phyloP scores from a whole-genome alignment of 2,329 filamentous ascomycete genomes.

The Pestalotiopsis sp. region DNA sequence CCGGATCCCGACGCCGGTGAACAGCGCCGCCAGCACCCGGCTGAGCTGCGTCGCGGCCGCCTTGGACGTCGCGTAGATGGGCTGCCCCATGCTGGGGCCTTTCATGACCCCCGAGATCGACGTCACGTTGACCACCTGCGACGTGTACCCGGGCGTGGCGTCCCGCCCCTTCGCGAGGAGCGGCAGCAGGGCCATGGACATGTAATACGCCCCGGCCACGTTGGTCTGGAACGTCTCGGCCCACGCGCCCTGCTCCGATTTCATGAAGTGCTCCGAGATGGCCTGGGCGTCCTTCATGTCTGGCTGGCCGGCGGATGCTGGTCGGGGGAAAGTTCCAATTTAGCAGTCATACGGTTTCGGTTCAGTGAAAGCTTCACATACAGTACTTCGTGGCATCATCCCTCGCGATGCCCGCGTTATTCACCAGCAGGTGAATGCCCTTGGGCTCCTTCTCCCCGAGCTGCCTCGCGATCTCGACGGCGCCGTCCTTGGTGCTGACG shows the following conservation, averaged over 20 bases:
- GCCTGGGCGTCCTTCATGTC: slow-evolving; percentile 48
- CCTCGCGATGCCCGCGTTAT: slow-evolving; percentile 54
- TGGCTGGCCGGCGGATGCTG: slow-evolving; percentile 41
- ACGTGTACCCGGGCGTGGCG: slow-evolving; percentile 48
- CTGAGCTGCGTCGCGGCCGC: slow-evolving; percentile 47
- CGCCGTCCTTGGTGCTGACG: slow-evolving; percentile 45
- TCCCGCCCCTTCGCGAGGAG: slow-evolving; percentile 49
- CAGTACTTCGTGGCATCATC: slow-evolving; percentile 55
- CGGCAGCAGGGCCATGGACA: slow-evolving; percentile 54
- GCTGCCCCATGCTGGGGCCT: slow-evolving; percentile 51
- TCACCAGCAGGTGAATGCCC: slow-evolving; percentile 55
- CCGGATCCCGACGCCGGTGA: slow-evolving; percentile 52
- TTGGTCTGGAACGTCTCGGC: slow-evolving; percentile 54
- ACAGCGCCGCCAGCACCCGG: slow-evolving; percentile 48
- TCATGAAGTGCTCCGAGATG: slow-evolving; percentile 53
- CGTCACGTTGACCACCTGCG: slow-evolving; percentile 53
- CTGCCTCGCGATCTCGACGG: slow-evolving; percentile 49
- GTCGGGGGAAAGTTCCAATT: slow-evolving; percentile 42
- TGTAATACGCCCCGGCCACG: slow-evolving; percentile 51
- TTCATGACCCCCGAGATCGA: slow-evolving; percentile 57
- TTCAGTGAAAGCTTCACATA: slow-evolving; percentile 8
- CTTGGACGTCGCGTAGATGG: slow-evolving; percentile 54
- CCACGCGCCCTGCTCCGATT: slow-evolving; percentile 48
- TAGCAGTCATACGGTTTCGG: slow-evolving; percentile 35
- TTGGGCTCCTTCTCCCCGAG: slow-evolving; percentile 52